Conservation (phyloP, 202 grass and related monocot genomes). For the Bolboschoenoplectus hybrid region DNA sequence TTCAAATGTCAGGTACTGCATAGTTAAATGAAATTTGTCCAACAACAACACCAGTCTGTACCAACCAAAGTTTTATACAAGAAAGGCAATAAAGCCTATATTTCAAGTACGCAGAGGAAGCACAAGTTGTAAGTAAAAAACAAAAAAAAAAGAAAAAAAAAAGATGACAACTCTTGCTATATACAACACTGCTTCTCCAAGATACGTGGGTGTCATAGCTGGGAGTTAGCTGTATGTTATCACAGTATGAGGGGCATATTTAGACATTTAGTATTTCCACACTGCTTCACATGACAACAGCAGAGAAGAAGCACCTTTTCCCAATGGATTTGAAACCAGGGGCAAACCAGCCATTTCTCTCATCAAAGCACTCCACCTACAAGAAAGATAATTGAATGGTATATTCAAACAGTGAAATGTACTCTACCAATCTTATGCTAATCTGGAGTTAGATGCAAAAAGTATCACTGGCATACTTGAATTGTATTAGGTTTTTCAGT, state of each 20-base stretch:
- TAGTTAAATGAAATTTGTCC: too few species aligned
- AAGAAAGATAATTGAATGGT: not conserved
- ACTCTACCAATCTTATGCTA: not conserved
- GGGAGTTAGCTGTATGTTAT: not conserved
- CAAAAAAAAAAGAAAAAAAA: too few species aligned
- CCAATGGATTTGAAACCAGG: constrained; percentile 52
- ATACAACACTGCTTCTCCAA: not conserved
- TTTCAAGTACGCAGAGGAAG: too few species aligned
- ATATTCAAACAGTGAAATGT: not conserved
- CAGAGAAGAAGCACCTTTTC: constrained; percentile 69
- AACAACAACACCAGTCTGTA: too few species aligned
- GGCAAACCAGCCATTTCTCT: constrained; percentile 52
- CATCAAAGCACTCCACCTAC: constrained; percentile 76
- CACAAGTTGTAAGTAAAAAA: too few species aligned
- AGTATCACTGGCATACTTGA: not conserved
- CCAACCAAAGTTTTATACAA: too few species aligned
- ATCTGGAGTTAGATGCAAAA: not conserved
- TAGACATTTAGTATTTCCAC: not conserved
- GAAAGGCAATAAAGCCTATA: too few species aligned
- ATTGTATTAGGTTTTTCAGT: not conserved
- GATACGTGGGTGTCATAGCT: not conserved
- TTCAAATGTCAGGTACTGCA: too few species aligned
- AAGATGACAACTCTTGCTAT: not conserved
- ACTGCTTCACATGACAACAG: constrained; percentile 43
- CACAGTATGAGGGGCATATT: not conserved